These are phyloP conservation scores for Aspergillus aculeatinus DNA, from an alignment of 2,329 filamentous ascomycete genomes.

Conservation along the genomic window DNA sequence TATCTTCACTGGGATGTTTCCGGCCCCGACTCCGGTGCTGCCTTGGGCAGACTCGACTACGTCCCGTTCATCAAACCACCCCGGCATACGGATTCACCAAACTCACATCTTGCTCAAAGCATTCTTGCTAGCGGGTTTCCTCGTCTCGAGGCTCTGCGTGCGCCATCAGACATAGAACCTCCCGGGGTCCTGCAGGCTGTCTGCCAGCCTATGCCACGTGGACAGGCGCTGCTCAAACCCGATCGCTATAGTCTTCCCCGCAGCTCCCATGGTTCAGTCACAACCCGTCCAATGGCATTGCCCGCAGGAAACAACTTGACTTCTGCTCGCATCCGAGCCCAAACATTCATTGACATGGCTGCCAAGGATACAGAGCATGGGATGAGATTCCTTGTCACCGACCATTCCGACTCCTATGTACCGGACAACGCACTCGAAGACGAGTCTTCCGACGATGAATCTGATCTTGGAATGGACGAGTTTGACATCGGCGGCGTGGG, in stretches of 20 bases:
- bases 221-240: slow-evolving; percentile 39
- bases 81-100: slow-evolving; percentile 37
- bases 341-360: slow-evolving; percentile 46
- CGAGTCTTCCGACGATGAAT: slow-evolving; percentile 29
- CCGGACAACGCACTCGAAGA: slow-evolving; percentile 34
- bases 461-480: slow-evolving; percentile 36
- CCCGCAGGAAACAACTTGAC: slow-evolving; percentile 46
- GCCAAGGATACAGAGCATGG: slow-evolving; percentile 42
- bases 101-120: slow-evolving; percentile 46
- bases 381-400: slow-evolving; percentile 43
- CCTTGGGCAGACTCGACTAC: slow-evolving; percentile 39
- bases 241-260: slow-evolving; percentile 44
- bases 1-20: slow-evolving; percentile 59
- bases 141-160: slow-evolving; percentile 39
- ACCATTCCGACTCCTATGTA: slow-evolving; percentile 40
- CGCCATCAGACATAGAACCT: slow-evolving; percentile 46
- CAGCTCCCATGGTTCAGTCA: slow-evolving; percentile 45
- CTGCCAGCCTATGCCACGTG: slow-evolving; percentile 41
- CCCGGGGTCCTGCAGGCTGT: slow-evolving; percentile 45
- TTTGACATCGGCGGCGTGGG: slow-evolving; percentile 29
- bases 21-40: slow-evolving; percentile 37
- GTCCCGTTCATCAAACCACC: slow-evolving; percentile 37
- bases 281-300: slow-evolving; percentile 40
- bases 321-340: slow-evolving; percentile 46
- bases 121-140: slow-evolving; percentile 46